Evolutionary conservation across 352 stramenopile genomes (phyloP).

Genomic region (Globisporangium middletonii): DNA sequence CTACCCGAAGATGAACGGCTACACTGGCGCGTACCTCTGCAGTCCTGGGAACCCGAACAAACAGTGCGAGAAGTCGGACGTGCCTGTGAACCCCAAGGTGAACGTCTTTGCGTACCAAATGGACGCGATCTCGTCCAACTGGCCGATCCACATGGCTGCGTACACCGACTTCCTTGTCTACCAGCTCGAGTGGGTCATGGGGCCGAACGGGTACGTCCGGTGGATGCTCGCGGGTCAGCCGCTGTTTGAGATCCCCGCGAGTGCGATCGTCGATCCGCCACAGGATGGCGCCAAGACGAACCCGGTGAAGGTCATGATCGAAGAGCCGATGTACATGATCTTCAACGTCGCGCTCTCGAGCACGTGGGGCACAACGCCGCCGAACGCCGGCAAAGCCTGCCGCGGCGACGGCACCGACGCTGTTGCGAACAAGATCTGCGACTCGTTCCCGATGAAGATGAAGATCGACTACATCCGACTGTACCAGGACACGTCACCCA

Average conservation of each 20-base stretch:
- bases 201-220: conserved; percentile 44
- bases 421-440: conserved; percentile 48
- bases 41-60: conserved; percentile 37
- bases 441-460: conserved; percentile 59
- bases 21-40: conserved; percentile 54
- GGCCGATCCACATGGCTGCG: conserved; percentile 68
- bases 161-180: conserved; percentile 81
- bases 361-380: conserved; percentile 78
- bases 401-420: conserved; percentile 38
- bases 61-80: conserved; percentile 15
- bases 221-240: conserved; percentile 81
- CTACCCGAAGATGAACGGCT: conserved; percentile 49
- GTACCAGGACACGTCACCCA: conserved; percentile 44
- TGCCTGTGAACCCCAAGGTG: conserved; percentile 18
- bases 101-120: conserved; percentile 77
- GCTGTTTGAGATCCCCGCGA: conserved; percentile 83
- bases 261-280: conserved; percentile 39
- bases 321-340: conserved; percentile 94
- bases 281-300: conserved; percentile 47
- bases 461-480: conserved; percentile 79
- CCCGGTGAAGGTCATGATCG: conserved; percentile 89
- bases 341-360: conserved; percentile 94
- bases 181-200: conserved; percentile 66
- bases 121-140: conserved; percentile 92
- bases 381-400: conserved; percentile 56